Evolutionary conservation across 306 rosid species (phyloP), one percentile per base, ranked within the genome.

Genomic region (Sphenostylis stenocarpa): DNA sequence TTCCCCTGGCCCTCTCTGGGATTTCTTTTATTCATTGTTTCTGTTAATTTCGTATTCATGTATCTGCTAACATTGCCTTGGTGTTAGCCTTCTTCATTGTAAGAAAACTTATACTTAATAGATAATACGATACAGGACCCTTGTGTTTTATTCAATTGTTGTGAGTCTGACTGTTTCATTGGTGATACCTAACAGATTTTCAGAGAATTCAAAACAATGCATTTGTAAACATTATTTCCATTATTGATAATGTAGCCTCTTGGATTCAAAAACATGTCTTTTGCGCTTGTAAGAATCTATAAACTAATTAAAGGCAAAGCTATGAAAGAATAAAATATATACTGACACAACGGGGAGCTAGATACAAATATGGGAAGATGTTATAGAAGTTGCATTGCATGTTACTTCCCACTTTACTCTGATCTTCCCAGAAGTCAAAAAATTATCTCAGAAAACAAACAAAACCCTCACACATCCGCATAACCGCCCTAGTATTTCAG

Each of bases 401-500:
- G 71, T 77, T 69, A n/a, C n/a, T n/a, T n/a, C n/a, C 26, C 55
- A 64, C 38, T 69, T 76, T n/a, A n/a, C n/a, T n/a, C 34, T 24
- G 16, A 76, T 69, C 69, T 69, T 75, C 84, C 72, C 51, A 8
- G 44, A 77, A 65, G 76, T 56, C 6, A 38, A 61, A 61, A 60
- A 31, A 11, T 61, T 77, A 69, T 81, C 3, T 16, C 67, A 62
- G 48, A 74, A 76, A 56, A n/a, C 28, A 61, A 13, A 61, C 7
- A 61, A 24, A 31, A 29, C 11, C 67, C 24, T 19, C 23, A 17
- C 65, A 14, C 16, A 61, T 61, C 67, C 6, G 24, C 41, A 31
- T 11, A 39, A 61, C 45, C 4, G 44, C 17, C 23, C 67, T 29
- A 29, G 21, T 13, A 58, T 26, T 60, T 60, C 43, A 60, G 23